Evolutionary conservation across 176 grass and related monocot genomes (phyloP), one percentile per base, ranked within the genome.

Genomic region (Avena sativa): DNA sequence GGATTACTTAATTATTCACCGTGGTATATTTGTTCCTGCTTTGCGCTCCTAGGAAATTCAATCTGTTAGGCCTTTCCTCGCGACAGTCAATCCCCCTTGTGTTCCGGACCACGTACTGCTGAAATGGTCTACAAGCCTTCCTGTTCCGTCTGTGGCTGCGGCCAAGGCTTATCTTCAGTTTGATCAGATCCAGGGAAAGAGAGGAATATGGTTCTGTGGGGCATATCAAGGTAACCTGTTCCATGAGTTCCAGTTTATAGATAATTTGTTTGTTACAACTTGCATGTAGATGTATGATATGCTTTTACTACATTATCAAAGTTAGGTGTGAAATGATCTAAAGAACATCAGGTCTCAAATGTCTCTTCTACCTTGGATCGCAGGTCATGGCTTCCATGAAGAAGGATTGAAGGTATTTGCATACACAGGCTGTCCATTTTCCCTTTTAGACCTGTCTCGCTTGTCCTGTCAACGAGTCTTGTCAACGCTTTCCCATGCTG

Each of bases 101-200:
- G 67, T 43, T 43, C 40, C 40, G 40, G 40, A 43, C 6, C 40
- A 43, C 6, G 40, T 43, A 43, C 40, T 8, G 17, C 36, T 71
- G 11, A 71, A 71, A 71, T 74, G 71, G 71, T 50, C 5, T 74
- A 50, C 71, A 74, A 50, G 46, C 46, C n/a, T 74, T 16, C 71
- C 46, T 74, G n/a, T 74, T 74, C 71, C 21, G 1, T 74, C 71
- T 50, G 46, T 50, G 12, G 71, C 71, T 25, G 46, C 71, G 12
- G 44, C 21, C 4, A 74, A 74, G 71, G 68, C 68, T 44, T 71
- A 71, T 44, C 36, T 44, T 71, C 40, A 43, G 40, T 43, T 43
- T 43, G 40, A 43, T 43, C 40, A 43, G 40, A 43, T 43, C 6
- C 40, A 43, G 40, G 40, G 40, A 43, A 43, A 43, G 40, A 43